A percentile compares a stretch with the other conserved stretches of the same genome.
phyloP scores from a whole-genome alignment of 2,329 filamentous ascomycete species.

The Thielaviopsis populi region DNA sequence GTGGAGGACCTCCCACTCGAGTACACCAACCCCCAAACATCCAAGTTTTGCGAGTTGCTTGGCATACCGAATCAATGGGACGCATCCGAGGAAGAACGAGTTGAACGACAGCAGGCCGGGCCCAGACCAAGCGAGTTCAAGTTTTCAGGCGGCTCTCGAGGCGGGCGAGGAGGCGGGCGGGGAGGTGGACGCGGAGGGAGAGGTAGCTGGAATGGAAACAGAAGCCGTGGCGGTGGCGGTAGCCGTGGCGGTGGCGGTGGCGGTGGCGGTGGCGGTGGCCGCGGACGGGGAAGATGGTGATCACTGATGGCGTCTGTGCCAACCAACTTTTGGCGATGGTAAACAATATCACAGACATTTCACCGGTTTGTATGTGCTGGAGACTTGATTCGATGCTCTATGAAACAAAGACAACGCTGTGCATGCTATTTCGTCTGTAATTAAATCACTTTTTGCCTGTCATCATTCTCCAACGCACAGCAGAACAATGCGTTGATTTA shows the following conservation, averaged over 20 bases:
- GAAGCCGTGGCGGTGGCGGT: constrained; percentile 22
- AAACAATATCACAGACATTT: background rate
- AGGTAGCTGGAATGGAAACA: constrained; percentile 23
- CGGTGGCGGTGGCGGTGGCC: constrained; percentile 20
- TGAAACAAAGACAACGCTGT: too few relatives aligned
- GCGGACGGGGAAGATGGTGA: background rate
- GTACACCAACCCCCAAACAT: constrained; percentile 77
- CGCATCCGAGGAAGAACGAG: constrained; percentile 55
- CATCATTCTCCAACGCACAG: too few relatives aligned
- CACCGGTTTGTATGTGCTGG: too few relatives aligned
- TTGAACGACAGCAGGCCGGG: constrained; percentile 40
- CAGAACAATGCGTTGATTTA: background rate
- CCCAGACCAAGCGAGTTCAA: constrained; percentile 17
- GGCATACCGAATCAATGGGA: constrained; percentile 63
- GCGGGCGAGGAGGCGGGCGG: constrained; percentile 26
- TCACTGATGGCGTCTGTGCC: too few relatives aligned
- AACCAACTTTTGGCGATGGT: too few relatives aligned
- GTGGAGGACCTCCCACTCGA: constrained; percentile 54
- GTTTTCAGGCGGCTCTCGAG: constrained; percentile 24
- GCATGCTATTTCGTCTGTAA: background rate
- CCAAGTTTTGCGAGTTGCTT: constrained; percentile 63
- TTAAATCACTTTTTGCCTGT: too few relatives aligned
- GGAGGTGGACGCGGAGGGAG: constrained; percentile 26
- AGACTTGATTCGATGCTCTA: too few relatives aligned
- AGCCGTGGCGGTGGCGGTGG: constrained; percentile 21